These are phyloP conservation scores for Rhynchosporium graminicola DNA, from an alignment of 2,329 filamentous ascomycete species.

Conservation along the genomic window DNA sequence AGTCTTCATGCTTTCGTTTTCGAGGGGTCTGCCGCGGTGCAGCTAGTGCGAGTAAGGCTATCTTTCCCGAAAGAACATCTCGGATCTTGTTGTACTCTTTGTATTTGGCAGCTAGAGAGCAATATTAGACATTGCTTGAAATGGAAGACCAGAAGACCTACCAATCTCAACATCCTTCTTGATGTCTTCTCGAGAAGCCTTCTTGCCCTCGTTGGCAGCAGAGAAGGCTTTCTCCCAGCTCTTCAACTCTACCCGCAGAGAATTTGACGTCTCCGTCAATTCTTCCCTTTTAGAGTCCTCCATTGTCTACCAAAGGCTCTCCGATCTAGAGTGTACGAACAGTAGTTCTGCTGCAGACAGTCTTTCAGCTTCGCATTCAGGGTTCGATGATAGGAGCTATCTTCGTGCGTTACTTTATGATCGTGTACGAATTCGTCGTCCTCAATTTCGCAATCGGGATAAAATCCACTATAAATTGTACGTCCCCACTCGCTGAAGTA, in stretches of 20 bases:
- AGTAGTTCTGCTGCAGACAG: background rate
- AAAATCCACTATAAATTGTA: too few relatives aligned
- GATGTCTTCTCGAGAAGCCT: slow-evolving; percentile 74
- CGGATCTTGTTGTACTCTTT: slow-evolving; percentile 72
- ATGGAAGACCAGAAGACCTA: slow-evolving; percentile 44
- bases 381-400: too few relatives aligned
- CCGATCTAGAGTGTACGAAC: background rate
- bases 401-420: too few relatives aligned
- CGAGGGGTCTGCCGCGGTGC: slow-evolving; percentile 39
- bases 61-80: slow-evolving; percentile 58
- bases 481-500: too few relatives aligned
- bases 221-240: slow-evolving; percentile 72
- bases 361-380: background rate
- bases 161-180: slow-evolving; percentile 71
- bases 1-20: slow-evolving; percentile 43
- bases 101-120: slow-evolving; percentile 56
- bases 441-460: too few relatives aligned
- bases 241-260: slow-evolving; percentile 71
- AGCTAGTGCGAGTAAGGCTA: slow-evolving; percentile 40
- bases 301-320: slow-evolving; percentile 23
- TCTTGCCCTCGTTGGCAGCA: slow-evolving; percentile 61
- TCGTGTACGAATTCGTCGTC: too few relatives aligned
- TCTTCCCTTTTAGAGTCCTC: slow-evolving; percentile 30
- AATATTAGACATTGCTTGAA: slow-evolving; percentile 12
- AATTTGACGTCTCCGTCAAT: slow-evolving; percentile 43